Evolutionary conservation across 106 monocot species (phyloP).

Genomic region (Iris macrosiphon): DNA sequence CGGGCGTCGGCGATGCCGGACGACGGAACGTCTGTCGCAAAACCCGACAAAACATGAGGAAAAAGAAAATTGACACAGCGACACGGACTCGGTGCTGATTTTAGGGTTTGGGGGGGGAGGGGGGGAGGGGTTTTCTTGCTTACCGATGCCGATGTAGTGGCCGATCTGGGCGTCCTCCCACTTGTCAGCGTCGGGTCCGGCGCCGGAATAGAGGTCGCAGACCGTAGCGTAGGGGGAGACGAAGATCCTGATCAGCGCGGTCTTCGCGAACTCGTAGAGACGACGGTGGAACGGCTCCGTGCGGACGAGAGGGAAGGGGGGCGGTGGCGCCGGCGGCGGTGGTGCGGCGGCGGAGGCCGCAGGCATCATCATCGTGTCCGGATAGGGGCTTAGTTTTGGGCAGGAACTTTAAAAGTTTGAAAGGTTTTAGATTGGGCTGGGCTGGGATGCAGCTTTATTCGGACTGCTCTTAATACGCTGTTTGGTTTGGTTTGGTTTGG

Average conservation of each 20-base stretch:
- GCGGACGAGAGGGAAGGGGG: constrained; percentile 6
- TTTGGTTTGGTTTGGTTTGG: too few species aligned
- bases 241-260: constrained; percentile 86
- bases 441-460: too few species aligned
- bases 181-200: constrained; percentile 50
- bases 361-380: not conserved
- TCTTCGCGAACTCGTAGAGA: constrained; percentile 84
- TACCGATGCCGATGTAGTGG: constrained; percentile 83
- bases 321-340: not conserved
- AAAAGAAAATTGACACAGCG: not conserved
- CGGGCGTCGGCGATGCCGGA: constrained; percentile 47
- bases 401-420: too few species aligned
- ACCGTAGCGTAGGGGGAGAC: constrained; percentile 26
- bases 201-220: constrained; percentile 79
- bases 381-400: too few species aligned
- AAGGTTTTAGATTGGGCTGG: too few species aligned
- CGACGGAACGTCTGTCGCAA: constrained; percentile 39
- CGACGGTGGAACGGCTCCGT: constrained; percentile 48
- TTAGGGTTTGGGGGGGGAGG: too few species aligned
- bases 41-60: not conserved
- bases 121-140: not conserved
- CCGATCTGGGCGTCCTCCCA: constrained; percentile 90
- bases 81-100: not conserved
- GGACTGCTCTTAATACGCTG: too few species aligned
- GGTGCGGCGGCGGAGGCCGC: not conserved